Conservation (phyloP, 1,284 basidiomycete species). For the Ustilago crameri region DNA sequence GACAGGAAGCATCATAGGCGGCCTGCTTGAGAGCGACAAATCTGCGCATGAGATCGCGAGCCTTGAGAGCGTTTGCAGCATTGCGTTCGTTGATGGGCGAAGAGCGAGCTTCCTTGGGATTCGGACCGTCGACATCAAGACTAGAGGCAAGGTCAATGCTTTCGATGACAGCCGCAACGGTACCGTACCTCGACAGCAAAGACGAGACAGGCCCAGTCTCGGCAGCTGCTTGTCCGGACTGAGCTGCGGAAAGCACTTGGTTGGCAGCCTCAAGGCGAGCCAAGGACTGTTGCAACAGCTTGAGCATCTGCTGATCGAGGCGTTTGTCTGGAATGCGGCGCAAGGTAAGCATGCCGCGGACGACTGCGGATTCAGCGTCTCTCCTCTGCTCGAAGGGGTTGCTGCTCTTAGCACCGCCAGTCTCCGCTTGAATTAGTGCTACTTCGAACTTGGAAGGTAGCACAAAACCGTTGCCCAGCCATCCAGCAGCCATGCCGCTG, state of each 20-base stretch:
- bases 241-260: not conserved
- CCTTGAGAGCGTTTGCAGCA: conserved; percentile 30
- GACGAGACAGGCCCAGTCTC: not conserved
- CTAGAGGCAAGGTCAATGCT: conserved; percentile 55
- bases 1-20: conserved; percentile 44
- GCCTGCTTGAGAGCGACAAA: conserved; percentile 54
- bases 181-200: conserved; percentile 26
- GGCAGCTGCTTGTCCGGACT: not conserved
- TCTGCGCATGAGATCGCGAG: conserved; percentile 39
- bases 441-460: conserved; percentile 60
- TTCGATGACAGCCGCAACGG: conserved; percentile 45
- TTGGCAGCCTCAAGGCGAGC: conserved; percentile 10
- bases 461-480: conserved; percentile 68
- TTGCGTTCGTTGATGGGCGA: conserved; percentile 42
- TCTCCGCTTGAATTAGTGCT: conserved; percentile 42
- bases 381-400: conserved; percentile 54
- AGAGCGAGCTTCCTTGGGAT: conserved; percentile 11
- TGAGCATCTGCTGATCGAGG: conserved; percentile 23
- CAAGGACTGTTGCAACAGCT: conserved; percentile 12
- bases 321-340: conserved; percentile 48
- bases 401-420: conserved; percentile 28
- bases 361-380: conserved; percentile 47
- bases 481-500: conserved; percentile 66
- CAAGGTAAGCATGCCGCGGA: conserved; percentile 42
- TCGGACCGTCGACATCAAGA: conserved; percentile 57